These are phyloP conservation scores for Cyclotella kingstonii DNA, from an alignment of 108 stramenopile species.

Conservation along the genomic window DNA sequence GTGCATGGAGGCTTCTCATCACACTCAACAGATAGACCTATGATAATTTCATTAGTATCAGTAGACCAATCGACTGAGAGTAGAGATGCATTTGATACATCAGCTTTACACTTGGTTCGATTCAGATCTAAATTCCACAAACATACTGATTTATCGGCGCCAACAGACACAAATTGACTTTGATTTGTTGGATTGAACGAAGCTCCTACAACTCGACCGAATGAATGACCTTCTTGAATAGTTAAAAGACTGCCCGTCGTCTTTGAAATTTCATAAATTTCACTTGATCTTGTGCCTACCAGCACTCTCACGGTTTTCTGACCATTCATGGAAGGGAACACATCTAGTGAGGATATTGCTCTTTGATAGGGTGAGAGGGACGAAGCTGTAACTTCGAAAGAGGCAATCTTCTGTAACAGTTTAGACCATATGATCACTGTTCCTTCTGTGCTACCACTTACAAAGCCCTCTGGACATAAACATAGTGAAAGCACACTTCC, in stretches of 20 bases:
- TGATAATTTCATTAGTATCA: background rate
- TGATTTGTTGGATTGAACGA: slow-evolving; percentile 7
- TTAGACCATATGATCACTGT: slow-evolving; percentile 52
- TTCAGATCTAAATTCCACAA: slow-evolving; percentile 49
- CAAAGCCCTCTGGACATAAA: slow-evolving; percentile 42
- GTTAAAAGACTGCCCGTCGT: slow-evolving; percentile 8
- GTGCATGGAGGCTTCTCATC: slow-evolving; percentile 8
- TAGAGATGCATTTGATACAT: slow-evolving; percentile 29
- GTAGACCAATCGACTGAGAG: slow-evolving; percentile 19
- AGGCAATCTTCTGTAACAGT: slow-evolving; percentile 46
- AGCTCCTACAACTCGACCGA: background rate
- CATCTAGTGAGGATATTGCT: slow-evolving; percentile 47
- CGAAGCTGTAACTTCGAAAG: slow-evolving; percentile 46
- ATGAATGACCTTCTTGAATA: background rate
- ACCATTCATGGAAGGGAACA: slow-evolving; percentile 32
- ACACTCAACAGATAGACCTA: background rate
- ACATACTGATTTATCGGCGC: slow-evolving; percentile 54
- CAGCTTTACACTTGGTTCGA: background rate
- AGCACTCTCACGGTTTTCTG: slow-evolving; percentile 43
- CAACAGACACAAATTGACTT: slow-evolving; percentile 58
- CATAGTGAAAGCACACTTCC: slow-evolving; percentile 35
- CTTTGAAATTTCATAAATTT: slow-evolving; percentile 54
- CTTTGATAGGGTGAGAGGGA: slow-evolving; percentile 9
- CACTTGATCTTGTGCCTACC: slow-evolving; percentile 49
- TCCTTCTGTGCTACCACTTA: slow-evolving; percentile 54